phyloP scores from a whole-genome alignment of 345 rosid species.

The Aquilaria sinensis region DNA sequence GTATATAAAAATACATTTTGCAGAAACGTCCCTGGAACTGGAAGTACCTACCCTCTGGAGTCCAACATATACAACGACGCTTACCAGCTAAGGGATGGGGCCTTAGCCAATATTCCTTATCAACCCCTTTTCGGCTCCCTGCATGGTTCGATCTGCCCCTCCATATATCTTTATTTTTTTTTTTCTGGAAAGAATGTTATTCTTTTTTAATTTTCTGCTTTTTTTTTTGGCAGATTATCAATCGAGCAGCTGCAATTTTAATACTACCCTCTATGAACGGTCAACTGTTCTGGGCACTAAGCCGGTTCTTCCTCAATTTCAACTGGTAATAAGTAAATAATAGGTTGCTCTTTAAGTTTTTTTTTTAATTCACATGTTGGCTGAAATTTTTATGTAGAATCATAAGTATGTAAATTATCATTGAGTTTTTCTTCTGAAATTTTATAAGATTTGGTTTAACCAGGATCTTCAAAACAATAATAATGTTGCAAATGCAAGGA shows the following conservation, averaged over 20 bases:
- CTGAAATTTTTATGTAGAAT: background rate
- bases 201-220: background rate
- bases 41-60: constrained; percentile 22
- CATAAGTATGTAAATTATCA: background rate
- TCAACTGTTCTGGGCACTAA: constrained; percentile 6
- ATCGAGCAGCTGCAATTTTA: constrained; percentile 9
- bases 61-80: constrained; percentile 16
- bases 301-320: constrained; percentile 16
- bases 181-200: background rate
- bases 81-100: constrained; percentile 23
- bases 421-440: background rate
- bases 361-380: background rate
- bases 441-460: background rate
- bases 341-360: background rate
- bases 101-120: constrained; percentile 18
- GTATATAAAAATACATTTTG: background rate
- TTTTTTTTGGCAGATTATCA: constrained; percentile 22
- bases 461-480: constrained; percentile 16
- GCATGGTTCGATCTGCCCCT: constrained; percentile 27
- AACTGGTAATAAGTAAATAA: constrained; percentile 8
- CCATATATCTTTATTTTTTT: background rate
- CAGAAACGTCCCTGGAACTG: constrained; percentile 24
- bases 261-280: constrained; percentile 17
- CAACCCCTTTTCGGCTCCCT: constrained; percentile 19
- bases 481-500: constrained; percentile 15